phyloP scores from a whole-genome alignment of 2,329 filamentous ascomycete species.

The Dendryphion nanum region DNA sequence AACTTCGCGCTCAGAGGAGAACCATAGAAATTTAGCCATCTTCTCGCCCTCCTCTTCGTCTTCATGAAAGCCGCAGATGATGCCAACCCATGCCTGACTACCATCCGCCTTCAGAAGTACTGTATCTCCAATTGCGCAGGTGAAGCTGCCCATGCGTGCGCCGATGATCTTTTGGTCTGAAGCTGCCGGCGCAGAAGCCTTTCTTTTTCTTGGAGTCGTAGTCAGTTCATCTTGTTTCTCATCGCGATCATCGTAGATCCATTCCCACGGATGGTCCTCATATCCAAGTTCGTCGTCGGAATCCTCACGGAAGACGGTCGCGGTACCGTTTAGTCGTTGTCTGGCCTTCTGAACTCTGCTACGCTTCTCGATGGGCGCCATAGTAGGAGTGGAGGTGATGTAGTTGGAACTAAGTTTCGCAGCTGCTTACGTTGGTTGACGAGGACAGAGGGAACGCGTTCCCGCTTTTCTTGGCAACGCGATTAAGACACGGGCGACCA shows the following conservation, averaged over 20 bases:
- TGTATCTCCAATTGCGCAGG: slow-evolving; percentile 77
- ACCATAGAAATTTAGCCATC: slow-evolving; percentile 92
- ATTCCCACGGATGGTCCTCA: slow-evolving; percentile 53
- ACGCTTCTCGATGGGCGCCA: slow-evolving; percentile 42
- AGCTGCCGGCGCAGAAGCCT: slow-evolving; percentile 14
- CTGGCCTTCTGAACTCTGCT: slow-evolving; percentile 48
- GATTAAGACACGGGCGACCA: slow-evolving; percentile 6
- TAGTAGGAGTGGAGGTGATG: slow-evolving; percentile 20
- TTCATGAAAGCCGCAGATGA: slow-evolving; percentile 79
- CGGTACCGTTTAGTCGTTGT: slow-evolving; percentile 56
- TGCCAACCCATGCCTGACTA: slow-evolving; percentile 87
- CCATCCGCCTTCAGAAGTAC: slow-evolving; percentile 87
- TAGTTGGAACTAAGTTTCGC: slow-evolving; percentile 17
- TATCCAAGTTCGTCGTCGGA: slow-evolving; percentile 79
- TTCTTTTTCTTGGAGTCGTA: slow-evolving; percentile 34
- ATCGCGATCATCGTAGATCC: slow-evolving; percentile 52
- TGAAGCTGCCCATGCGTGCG: slow-evolving; percentile 77
- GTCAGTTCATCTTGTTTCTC: slow-evolving; percentile 13
- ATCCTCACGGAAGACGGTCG: slow-evolving; percentile 70
- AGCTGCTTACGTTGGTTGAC: slow-evolving; percentile 23
- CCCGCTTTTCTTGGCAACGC: slow-evolving; percentile 28
- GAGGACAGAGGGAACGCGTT: slow-evolving; percentile 23
- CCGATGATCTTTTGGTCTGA: slow-evolving; percentile 63
- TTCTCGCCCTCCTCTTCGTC: slow-evolving; percentile 63
- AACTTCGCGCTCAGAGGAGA: slow-evolving; percentile 87